These are phyloP conservation scores for Thamnidium elegans DNA, from an alignment of 192 early-diverging fungal species.

Conservation along the genomic window DNA sequence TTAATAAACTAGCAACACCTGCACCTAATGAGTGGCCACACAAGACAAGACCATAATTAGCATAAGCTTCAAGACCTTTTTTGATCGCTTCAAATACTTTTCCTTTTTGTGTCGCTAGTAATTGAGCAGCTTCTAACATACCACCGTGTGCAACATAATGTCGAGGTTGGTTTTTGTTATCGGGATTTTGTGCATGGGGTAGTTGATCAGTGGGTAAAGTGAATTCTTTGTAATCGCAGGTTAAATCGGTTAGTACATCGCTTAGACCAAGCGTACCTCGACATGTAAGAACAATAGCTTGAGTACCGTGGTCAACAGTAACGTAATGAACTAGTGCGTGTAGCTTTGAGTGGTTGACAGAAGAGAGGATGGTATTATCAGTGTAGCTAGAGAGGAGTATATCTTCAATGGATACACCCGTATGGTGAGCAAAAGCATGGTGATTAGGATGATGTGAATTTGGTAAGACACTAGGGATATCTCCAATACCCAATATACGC, in stretches of 20 bases:
- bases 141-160: constrained; percentile 74
- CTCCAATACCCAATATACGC: constrained; percentile 66
- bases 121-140: constrained; percentile 78
- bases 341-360: constrained; percentile 21
- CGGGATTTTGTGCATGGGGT: constrained; percentile 17
- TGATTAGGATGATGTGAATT: constrained; percentile 21
- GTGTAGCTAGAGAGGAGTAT: constrained; percentile 72
- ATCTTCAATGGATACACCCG: constrained; percentile 66
- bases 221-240: constrained; percentile 68
- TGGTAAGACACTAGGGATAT: constrained; percentile 39
- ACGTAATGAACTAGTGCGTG: constrained; percentile 79
- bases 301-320: constrained; percentile 75
- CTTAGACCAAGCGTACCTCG: constrained; percentile 85
- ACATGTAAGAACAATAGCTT: constrained; percentile 76
- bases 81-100: constrained; percentile 71
- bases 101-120: constrained; percentile 62
- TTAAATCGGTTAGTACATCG: constrained; percentile 87
- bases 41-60: constrained; percentile 78
- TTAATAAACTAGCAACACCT: constrained; percentile 77
- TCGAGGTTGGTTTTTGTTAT: constrained; percentile 18
- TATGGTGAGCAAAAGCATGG: constrained; percentile 77
- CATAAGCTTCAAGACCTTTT: constrained; percentile 65
- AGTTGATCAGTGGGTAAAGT: constrained; percentile 36
- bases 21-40: constrained; percentile 89
- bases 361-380: constrained; percentile 36